These are phyloP conservation scores for Fusarium armeniacum DNA, from an alignment of 2,329 filamentous ascomycete species.

Conservation along the genomic window DNA sequence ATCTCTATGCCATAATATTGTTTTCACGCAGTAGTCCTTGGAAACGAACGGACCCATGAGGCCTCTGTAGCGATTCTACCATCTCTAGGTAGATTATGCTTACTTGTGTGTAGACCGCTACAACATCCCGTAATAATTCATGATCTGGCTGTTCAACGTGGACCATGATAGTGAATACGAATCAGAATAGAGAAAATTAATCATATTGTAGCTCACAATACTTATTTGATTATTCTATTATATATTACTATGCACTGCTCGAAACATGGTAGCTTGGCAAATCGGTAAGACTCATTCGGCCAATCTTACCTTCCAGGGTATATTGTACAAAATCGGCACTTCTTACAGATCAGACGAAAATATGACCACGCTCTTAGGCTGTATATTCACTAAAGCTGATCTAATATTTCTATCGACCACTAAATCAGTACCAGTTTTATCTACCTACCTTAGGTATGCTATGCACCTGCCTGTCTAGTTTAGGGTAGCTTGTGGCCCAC, in stretches of 20 bases:
- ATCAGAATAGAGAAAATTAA: neutral
- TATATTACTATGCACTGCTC: neutral
- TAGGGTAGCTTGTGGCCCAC: constrained; percentile 30
- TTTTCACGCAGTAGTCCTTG: too few species aligned
- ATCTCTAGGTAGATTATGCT: too few species aligned
- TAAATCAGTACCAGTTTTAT: too few species aligned
- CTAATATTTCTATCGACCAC: too few species aligned
- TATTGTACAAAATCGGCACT: too few species aligned
- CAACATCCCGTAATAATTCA: neutral
- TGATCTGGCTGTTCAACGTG: neutral
- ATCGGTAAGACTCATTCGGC: constrained; percentile 26
- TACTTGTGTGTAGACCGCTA: neutral
- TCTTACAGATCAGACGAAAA: too few species aligned
- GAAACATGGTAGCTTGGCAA: neutral
- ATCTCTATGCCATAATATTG: too few species aligned
- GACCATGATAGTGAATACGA: neutral
- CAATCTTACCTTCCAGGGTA: neutral
- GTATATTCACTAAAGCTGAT: too few species aligned
- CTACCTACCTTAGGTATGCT: too few species aligned
- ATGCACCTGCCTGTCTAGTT: neutral
- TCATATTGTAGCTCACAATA: neutral
- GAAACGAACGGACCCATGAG: too few species aligned
- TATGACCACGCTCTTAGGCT: too few species aligned
- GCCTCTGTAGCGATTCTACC: too few species aligned
- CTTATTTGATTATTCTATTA: neutral